Conservation (phyloP, 106 monocot species). For the Agapanthus africanus region DNA sequence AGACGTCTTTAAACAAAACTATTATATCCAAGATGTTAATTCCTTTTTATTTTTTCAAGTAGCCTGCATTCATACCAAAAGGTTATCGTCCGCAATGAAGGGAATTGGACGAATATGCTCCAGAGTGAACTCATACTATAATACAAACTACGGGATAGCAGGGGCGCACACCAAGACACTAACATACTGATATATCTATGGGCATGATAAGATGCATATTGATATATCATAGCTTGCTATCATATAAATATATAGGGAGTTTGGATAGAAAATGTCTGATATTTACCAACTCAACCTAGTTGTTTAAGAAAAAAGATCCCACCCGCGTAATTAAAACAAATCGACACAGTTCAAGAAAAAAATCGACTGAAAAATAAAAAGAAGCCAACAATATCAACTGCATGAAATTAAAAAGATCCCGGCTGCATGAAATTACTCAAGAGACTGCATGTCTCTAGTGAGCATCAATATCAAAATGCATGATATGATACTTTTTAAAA, state of each 20-base stretch:
- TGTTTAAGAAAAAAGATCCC: background rate
- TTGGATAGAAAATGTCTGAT: background rate
- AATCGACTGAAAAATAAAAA: background rate
- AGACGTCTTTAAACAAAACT: background rate
- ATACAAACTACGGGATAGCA: background rate
- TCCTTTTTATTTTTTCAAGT: background rate
- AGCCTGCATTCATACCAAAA: background rate
- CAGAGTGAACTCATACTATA: background rate
- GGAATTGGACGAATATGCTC: background rate
- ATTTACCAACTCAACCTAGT: background rate
- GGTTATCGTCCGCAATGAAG: background rate
- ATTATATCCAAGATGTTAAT: background rate
- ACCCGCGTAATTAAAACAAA: too few relatives aligned
- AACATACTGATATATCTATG: background rate
- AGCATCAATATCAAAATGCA: background rate
- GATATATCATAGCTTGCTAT: background rate
- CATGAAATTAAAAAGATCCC: background rate
- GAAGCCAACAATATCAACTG: too few relatives aligned
- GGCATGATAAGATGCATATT: background rate
- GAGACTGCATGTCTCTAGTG: background rate
- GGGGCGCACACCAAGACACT: too few relatives aligned
- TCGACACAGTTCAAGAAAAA: background rate
- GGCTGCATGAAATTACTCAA: background rate
- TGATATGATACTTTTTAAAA: background rate
- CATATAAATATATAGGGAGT: background rate